Evolutionary conservation across 768 basidiomycete species (phyloP).

Genomic region (Clitopilus passeckerianus): DNA sequence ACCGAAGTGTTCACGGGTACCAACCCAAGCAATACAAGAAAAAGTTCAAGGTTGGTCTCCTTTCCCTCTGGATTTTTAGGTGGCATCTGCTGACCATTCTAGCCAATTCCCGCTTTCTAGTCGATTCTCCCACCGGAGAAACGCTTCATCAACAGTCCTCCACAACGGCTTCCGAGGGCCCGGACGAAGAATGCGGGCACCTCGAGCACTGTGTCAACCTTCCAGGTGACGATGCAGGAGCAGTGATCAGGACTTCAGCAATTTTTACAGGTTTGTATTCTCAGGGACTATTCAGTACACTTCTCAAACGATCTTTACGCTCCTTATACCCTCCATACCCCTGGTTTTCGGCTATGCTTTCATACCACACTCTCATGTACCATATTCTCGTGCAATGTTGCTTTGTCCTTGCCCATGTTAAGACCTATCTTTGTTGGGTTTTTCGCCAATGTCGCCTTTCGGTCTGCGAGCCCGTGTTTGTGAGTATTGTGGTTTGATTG

Average conservation of each 20-base stretch:
- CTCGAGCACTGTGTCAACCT: neutral
- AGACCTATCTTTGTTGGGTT: neutral
- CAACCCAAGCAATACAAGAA: slow-evolving; percentile 36
- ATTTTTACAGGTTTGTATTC: neutral
- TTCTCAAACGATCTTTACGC: neutral
- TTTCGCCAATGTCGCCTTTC: neutral
- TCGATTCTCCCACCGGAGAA: neutral
- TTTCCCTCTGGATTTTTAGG: slow-evolving; percentile 5
- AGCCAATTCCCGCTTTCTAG: neutral
- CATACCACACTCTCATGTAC: neutral
- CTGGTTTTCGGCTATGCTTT: neutral
- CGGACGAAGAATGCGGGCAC: neutral
- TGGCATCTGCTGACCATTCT: neutral
- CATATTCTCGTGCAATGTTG: neutral
- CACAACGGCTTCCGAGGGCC: neutral
- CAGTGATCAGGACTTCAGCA: neutral
- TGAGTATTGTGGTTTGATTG: neutral
- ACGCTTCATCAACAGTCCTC: neutral
- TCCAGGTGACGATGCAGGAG: neutral
- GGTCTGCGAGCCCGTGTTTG: neutral
- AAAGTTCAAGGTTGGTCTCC: slow-evolving; percentile 28
- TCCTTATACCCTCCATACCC: neutral
- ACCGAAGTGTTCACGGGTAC: slow-evolving; percentile 47
- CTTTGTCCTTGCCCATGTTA: neutral
- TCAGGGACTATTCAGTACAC: neutral